These are phyloP conservation scores for Globisporangium abappressorium DNA, from an alignment of 352 stramenopile genomes.

Conservation along the genomic window DNA sequence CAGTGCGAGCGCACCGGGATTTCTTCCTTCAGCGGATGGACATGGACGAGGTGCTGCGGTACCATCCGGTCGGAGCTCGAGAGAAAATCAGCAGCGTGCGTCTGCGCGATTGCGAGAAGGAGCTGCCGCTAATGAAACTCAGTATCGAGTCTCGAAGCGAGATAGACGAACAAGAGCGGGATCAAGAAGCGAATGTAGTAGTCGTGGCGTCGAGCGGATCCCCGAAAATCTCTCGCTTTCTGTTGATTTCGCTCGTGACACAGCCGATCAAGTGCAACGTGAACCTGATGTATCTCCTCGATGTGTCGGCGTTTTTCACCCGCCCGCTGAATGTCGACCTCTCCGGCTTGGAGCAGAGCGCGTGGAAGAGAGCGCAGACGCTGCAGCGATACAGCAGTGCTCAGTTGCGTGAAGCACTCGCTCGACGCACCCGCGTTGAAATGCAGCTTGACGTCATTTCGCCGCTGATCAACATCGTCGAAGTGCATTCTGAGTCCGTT, in stretches of 20 bases:
- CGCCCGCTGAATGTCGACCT: slow-evolving; percentile 75
- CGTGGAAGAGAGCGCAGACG: slow-evolving; percentile 70
- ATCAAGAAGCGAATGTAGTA: slow-evolving; percentile 11
- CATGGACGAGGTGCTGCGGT: slow-evolving; percentile 64
- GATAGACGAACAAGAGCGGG: slow-evolving; percentile 18
- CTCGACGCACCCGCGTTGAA: slow-evolving; percentile 66
- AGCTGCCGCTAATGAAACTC: slow-evolving; percentile 67
- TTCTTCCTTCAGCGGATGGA: slow-evolving; percentile 77
- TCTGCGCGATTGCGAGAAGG: slow-evolving; percentile 62
- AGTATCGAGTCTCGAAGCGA: slow-evolving; percentile 43
- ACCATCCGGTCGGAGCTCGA: slow-evolving; percentile 51
- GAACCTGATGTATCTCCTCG: slow-evolving; percentile 71
- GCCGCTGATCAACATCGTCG: slow-evolving; percentile 69
- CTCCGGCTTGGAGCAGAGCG: slow-evolving; percentile 63
- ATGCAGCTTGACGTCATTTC: slow-evolving; percentile 79
- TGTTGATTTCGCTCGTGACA: slow-evolving; percentile 67
- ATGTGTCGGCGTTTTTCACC: slow-evolving; percentile 65
- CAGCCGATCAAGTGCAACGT: slow-evolving; percentile 82
- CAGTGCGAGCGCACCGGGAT: slow-evolving; percentile 19
- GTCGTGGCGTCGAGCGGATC: slow-evolving; percentile 6
- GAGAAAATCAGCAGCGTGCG: slow-evolving; percentile 75
- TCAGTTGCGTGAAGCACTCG: slow-evolving; percentile 67
- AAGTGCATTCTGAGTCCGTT: slow-evolving; percentile 35
- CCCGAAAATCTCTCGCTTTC: slow-evolving; percentile 21
- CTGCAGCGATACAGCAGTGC: slow-evolving; percentile 74